Evolutionary conservation across 129 eudicot genomes (phyloP).

Genomic region (Chrysanthemum lavandulifolium): DNA sequence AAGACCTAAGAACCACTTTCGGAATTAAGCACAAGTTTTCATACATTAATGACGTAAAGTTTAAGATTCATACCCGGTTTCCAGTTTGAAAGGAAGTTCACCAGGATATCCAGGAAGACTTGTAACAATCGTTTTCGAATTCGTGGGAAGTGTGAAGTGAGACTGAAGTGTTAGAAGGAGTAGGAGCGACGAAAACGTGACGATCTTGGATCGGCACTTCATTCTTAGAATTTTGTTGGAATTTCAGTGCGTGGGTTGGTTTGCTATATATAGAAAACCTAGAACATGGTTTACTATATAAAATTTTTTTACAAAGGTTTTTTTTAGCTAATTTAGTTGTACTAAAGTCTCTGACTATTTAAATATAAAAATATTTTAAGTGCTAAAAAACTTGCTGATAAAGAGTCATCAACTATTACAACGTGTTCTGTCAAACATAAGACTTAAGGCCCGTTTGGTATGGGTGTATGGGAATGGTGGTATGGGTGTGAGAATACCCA

Average conservation of each 20-base stretch:
- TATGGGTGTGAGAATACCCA: too few relatives aligned
- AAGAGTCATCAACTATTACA: too few relatives aligned
- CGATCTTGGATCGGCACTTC: constrained; percentile 8
- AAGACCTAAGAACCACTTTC: too few relatives aligned
- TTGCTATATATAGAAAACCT: background rate
- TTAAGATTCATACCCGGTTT: constrained; percentile 41
- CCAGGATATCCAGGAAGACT: constrained; percentile 46
- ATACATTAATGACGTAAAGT: too few relatives aligned
- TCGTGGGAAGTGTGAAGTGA: background rate
- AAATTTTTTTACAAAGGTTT: background rate
- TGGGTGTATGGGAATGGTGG: too few relatives aligned
- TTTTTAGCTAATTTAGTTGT: background rate
- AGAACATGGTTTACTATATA: background rate
- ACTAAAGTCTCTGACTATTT: too few relatives aligned
- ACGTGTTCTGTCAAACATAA: too few relatives aligned
- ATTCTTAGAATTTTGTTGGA: background rate
- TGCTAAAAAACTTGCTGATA: too few relatives aligned
- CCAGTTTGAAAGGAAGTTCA: constrained; percentile 47
- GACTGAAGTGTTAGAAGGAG: constrained; percentile 19
- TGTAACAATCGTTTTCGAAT: constrained; percentile 34
- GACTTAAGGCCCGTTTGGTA: too few relatives aligned
- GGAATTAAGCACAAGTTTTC: too few relatives aligned
- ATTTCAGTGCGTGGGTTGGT: background rate
- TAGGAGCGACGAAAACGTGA: background rate
- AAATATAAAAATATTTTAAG: too few relatives aligned